Conservation (phyloP, 2,329 filamentous ascomycete genomes). For the Ophiostoma perfectum region DNA sequence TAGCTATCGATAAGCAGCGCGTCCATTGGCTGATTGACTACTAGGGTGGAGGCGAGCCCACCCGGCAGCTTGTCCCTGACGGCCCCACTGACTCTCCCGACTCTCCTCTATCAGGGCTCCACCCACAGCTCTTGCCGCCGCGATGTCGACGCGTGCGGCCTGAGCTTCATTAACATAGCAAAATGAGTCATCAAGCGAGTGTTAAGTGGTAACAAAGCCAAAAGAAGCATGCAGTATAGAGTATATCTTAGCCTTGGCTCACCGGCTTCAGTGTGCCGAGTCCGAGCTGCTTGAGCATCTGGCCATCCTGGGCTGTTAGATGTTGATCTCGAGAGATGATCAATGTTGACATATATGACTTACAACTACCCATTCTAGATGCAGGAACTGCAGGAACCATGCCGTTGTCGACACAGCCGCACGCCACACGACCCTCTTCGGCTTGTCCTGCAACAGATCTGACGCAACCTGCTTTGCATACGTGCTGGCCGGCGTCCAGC, state of each 20-base stretch:
- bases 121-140: too few relatives aligned
- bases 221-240: background rate
- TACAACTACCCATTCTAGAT: slow-evolving; percentile 30
- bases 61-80: background rate
- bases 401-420: slow-evolving; percentile 30
- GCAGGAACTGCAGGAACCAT: slow-evolving; percentile 31
- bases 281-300: background rate
- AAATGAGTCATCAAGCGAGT: too few relatives aligned
- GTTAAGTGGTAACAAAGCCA: background rate
- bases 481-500: slow-evolving; percentile 29
- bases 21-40: background rate
- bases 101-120: background rate
- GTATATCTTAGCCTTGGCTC: background rate
- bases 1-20: background rate
- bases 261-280: background rate
- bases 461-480: slow-evolving; percentile 32
- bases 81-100: background rate
- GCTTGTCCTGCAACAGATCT: slow-evolving; percentile 29
- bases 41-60: background rate
- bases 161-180: too few relatives aligned
- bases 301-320: background rate
- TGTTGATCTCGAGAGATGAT: background rate
- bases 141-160: too few relatives aligned
- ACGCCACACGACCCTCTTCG: slow-evolving; percentile 31
- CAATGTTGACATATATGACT: background rate